Evolutionary conservation across 2,329 filamentous ascomycete genomes (phyloP).

Genomic region (Cytospora schulzeri): DNA sequence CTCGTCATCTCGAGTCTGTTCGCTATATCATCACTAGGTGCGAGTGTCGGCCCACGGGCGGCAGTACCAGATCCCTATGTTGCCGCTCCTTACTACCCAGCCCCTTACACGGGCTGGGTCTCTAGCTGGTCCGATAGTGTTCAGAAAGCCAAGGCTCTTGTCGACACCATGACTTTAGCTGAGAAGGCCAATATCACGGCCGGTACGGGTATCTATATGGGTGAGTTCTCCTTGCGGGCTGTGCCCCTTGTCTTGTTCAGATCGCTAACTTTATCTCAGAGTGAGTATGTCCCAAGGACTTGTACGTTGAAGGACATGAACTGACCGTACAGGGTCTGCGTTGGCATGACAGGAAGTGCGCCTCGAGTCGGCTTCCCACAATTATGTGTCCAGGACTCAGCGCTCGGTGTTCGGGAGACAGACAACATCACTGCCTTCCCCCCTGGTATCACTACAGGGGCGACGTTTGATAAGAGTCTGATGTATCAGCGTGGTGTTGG

Average conservation of each 20-base stretch:
- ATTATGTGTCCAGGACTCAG: conserved; percentile 72
- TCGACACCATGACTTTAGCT: conserved; percentile 75
- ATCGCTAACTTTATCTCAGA: conserved; percentile 28
- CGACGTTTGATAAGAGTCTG: conserved; percentile 73
- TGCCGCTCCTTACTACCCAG: conserved; percentile 68
- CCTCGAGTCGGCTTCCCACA: conserved; percentile 70
- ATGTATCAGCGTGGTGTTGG: conserved; percentile 70
- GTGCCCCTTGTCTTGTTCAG: not conserved
- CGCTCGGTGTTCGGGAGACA: conserved; percentile 70
- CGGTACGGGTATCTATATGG: conserved; percentile 73
- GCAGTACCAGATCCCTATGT: conserved; percentile 41
- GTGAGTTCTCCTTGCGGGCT: conserved; percentile 36
- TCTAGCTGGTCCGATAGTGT: conserved; percentile 71
- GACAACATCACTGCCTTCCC: conserved; percentile 79
- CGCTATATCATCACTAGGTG: conserved; percentile 29
- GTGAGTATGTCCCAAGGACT: conserved; percentile 28
- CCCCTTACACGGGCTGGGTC: conserved; percentile 72
- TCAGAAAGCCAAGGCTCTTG: conserved; percentile 66
- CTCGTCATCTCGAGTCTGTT: conserved; percentile 25
- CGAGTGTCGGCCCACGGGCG: conserved; percentile 33
- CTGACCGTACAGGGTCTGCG: conserved; percentile 56
- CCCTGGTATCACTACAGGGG: conserved; percentile 74
- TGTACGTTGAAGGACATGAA: conserved; percentile 1
- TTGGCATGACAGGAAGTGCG: conserved; percentile 76
- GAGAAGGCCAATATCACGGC: conserved; percentile 80